Conservation (phyloP, 148 eudicot species). For the Rhododendron griersonianum region DNA sequence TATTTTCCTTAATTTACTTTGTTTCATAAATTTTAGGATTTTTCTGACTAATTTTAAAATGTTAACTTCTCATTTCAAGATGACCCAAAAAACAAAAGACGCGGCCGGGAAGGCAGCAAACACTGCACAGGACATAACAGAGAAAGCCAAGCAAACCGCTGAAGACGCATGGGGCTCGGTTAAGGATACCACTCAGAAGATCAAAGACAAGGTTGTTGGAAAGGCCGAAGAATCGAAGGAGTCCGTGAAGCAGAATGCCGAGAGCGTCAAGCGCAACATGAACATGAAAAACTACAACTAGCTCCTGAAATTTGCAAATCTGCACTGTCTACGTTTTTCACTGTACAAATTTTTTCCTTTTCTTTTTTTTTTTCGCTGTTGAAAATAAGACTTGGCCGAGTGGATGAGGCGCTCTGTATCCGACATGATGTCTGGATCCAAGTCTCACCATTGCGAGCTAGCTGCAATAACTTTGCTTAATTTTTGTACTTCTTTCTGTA, state of each 20-base stretch:
- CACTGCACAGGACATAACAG: constrained; percentile 44
- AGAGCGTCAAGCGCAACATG: constrained; percentile 39
- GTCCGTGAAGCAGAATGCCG: constrained; percentile 30
- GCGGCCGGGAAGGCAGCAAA: constrained; percentile 23
- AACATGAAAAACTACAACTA: constrained; percentile 45
- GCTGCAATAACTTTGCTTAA: neutral
- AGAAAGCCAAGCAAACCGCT: constrained; percentile 67
- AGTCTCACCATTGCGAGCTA: neutral
- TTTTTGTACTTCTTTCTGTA: neutral
- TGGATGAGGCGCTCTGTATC: neutral
- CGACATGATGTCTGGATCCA: neutral
- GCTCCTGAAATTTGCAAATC: neutral
- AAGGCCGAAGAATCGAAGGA: constrained; percentile 56
- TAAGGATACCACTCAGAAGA: constrained; percentile 55
- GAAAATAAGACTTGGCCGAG: neutral
- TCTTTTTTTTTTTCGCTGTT: neutral
- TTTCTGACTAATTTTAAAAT: neutral
- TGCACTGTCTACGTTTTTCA: neutral
- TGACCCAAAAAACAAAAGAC: constrained; percentile 33
- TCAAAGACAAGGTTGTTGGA: constrained; percentile 51
- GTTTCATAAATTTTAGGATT: neutral
- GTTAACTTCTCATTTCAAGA: constrained; percentile 8
- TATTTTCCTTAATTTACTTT: too few species aligned
- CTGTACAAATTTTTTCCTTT: neutral
- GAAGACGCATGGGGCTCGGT: constrained; percentile 72